Conservation (phyloP, 352 stramenopile genomes). For the Phytophthora sansomeana region DNA sequence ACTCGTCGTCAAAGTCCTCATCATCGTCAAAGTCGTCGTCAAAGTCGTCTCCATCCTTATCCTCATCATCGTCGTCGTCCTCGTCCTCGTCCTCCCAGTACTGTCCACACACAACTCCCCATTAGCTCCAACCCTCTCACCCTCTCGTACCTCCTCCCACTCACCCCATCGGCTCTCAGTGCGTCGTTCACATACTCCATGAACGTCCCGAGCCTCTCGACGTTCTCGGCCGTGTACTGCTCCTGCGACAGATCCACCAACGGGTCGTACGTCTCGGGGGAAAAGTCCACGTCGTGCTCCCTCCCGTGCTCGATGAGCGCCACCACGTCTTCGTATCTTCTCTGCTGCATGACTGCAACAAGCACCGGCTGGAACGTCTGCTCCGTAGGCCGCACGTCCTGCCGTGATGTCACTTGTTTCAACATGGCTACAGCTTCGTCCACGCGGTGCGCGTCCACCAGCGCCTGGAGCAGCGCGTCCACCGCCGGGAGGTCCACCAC, state of each 20-base stretch:
- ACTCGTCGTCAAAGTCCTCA: constrained; percentile 40
- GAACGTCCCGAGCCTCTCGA: constrained; percentile 58
- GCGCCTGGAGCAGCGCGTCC: constrained; percentile 47
- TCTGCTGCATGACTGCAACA: constrained; percentile 52
- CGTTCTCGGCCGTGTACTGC: constrained; percentile 45
- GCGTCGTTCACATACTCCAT: constrained; percentile 70
- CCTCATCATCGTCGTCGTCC: constrained; percentile 37
- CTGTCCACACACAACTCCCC: constrained; percentile 16
- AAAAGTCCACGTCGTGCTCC: constrained; percentile 59
- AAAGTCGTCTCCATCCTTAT: constrained; percentile 32
- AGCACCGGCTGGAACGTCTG: constrained; percentile 63
- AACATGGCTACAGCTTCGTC: constrained; percentile 58
- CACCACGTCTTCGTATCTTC: constrained; percentile 57
- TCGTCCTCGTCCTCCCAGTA: constrained; percentile 47
- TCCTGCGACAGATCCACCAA: constrained; percentile 63
- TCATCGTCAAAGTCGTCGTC: constrained; percentile 54
- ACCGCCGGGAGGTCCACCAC: constrained; percentile 70
- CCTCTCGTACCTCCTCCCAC: not conserved
- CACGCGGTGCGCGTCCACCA: constrained; percentile 50
- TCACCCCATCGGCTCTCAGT: constrained; percentile 58
- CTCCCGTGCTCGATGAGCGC: constrained; percentile 63
- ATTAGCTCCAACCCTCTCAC: not conserved
- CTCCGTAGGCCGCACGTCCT: constrained; percentile 62
- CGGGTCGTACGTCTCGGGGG: constrained; percentile 69
- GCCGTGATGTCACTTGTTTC: constrained; percentile 40